Evolutionary conservation across 2,329 filamentous ascomycete species (phyloP), one percentile per base, ranked within the genome.

Genomic region (Fusarium hainanense): DNA sequence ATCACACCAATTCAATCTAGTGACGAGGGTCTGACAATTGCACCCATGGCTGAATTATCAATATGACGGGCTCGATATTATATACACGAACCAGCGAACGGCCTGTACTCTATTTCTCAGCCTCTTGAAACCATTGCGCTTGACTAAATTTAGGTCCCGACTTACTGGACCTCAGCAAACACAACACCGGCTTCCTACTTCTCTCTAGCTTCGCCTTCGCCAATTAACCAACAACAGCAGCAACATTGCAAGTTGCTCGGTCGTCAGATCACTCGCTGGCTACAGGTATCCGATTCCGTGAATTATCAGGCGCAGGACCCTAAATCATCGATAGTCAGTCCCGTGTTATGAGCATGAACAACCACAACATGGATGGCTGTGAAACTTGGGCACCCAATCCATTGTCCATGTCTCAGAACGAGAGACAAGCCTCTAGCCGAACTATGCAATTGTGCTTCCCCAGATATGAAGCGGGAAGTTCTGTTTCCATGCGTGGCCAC

Each of bases 101-200:
- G 54, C 25, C n/a, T 69, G 56, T 68, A 40, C 47, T 66, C 49
- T 61, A 54, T 61, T 56, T 73, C 50, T 69, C 58, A 62, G 59
- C 51, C 55, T 34, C 54, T 56, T 44, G 20, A 49, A 14, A 42
- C 37, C 23, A 30, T 46, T 10, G 47, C 43, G 28, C 66, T 56
- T 43, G 23, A 63, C 72, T 72, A 68, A 72, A 74, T 74, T 72
- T 68, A 71, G 62, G 18, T 18, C 49, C 49, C 68, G 52, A 48
- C 32, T 57, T 49, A 30, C 37, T 58, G 43, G 42, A 49, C 34
- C 47, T 54, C 49, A 69, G 56, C 49, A 48, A 66, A 54, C 62
- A 70, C 70, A 70, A 63, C 68, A 63, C 60, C 41, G 48, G 58
- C 58, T 65, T 44, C 58, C 34, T 65, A 55, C 68, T 10, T 52